Conservation (phyloP, 2,329 filamentous ascomycete species). For the Ophiocordyceps camponoti-rufipedis region DNA sequence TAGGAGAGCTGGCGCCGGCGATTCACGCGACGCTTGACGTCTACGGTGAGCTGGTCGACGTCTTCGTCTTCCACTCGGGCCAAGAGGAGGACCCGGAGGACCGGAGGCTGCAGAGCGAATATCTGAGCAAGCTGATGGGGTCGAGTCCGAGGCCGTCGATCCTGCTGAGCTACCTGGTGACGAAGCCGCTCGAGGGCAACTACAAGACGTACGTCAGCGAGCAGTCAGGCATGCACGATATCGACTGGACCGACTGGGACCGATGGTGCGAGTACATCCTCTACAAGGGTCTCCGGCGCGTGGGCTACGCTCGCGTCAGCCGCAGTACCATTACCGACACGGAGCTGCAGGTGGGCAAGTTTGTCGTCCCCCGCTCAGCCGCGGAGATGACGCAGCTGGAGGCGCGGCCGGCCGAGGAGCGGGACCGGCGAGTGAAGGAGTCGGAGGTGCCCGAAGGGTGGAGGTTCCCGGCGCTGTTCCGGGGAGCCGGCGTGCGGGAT, state of each 20-base stretch:
- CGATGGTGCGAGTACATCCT: constrained; percentile 98
- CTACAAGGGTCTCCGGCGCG: constrained; percentile 72
- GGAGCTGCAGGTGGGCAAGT: constrained; percentile 91
- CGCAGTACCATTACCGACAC: constrained; percentile 90
- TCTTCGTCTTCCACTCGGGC: constrained; percentile 96
- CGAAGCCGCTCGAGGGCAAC: constrained; percentile 76
- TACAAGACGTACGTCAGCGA: constrained; percentile 92
- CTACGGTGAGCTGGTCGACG: constrained; percentile 76
- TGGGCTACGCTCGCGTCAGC: constrained; percentile 79
- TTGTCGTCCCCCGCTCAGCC: constrained; percentile 54
- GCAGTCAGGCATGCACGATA: constrained; percentile 81
- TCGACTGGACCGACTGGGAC: constrained; percentile 86
- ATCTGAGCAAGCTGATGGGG: constrained; percentile 78
- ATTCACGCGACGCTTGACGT: constrained; percentile 94
- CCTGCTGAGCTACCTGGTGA: constrained; percentile 82
- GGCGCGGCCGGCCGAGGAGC: constrained; percentile 28
- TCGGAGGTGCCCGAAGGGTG: constrained; percentile 56
- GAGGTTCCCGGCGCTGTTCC: constrained; percentile 73
- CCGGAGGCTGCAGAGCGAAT: constrained; percentile 67
- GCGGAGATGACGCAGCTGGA: constrained; percentile 30
- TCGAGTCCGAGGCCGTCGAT: constrained; percentile 63
- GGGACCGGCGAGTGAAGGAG: constrained; percentile 45
- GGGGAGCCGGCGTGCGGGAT: constrained; percentile 68
- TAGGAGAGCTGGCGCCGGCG: constrained; percentile 85
- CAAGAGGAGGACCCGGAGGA: constrained; percentile 95